A percentile compares a stretch with the other conserved stretches of the same genome.
phyloP scores from a whole-genome alignment of 495 filamentous ascomycete genomes.

The Neurospora intermedia region DNA sequence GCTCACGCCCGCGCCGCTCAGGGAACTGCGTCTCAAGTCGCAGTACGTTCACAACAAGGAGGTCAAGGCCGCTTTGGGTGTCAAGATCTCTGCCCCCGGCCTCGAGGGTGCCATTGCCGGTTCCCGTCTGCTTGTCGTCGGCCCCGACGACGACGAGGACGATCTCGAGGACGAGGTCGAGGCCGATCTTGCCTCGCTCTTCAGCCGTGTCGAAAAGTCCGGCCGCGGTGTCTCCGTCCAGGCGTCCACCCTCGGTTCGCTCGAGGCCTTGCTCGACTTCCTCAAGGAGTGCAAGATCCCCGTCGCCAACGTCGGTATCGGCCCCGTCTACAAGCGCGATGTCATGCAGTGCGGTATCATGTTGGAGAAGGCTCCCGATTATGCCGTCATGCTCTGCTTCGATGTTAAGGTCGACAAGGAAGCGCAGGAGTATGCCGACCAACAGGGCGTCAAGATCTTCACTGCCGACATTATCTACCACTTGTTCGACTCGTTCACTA shows the following conservation, averaged over 20 bases:
- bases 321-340: conserved; percentile 96
- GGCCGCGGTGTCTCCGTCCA: conserved; percentile 94
- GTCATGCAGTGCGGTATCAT: conserved; percentile 94
- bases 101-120: conserved; percentile 96
- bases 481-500: conserved; percentile 91
- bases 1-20: conserved; percentile 86
- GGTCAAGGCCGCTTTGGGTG: conserved; percentile 95
- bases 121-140: conserved; percentile 86
- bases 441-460: conserved; percentile 96
- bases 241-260: conserved; percentile 92
- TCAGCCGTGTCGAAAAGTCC: conserved; percentile 79
- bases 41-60: conserved; percentile 98
- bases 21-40: conserved; percentile 86
- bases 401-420: conserved; percentile 99
- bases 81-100: conserved; percentile 96
- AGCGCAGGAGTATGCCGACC: conserved; percentile 79
- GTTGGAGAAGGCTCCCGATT: conserved; percentile 93
- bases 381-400: conserved; percentile 98
- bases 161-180: conserved; percentile 95
- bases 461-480: conserved; percentile 99
- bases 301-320: conserved; percentile 93
- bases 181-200: conserved; percentile 83
- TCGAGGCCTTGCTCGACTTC: conserved; percentile 96
- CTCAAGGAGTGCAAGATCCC: conserved; percentile 89
- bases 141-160: conserved; percentile 90